phyloP scores from a whole-genome alignment of 805 yeast species.

The Wickerhamiella kurtzmanii region DNA sequence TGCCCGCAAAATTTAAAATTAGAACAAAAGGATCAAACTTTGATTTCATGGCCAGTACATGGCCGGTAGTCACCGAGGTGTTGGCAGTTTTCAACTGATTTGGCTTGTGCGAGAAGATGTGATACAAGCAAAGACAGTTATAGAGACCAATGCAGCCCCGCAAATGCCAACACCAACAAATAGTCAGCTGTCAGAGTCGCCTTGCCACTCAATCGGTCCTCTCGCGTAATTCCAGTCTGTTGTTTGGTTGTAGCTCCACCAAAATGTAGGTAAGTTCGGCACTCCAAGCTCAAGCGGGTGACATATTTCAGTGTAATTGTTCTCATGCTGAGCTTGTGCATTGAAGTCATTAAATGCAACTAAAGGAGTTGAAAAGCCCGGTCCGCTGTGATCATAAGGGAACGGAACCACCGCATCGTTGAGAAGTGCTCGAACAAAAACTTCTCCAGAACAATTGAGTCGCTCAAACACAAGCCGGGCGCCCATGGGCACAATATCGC shows the following conservation, averaged over 20 bases:
- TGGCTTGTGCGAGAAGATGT: no score
- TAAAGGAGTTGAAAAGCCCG: slow-evolving; percentile 35
- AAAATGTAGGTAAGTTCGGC: not conserved
- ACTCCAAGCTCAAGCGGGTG: not conserved
- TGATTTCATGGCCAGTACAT: no score
- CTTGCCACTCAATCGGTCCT: not conserved
- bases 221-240: not conserved
- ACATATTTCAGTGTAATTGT: not conserved
- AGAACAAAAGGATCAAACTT: no score
- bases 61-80: no score
- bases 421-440: slow-evolving; percentile 35
- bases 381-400: slow-evolving; percentile 36
- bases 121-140: no score
- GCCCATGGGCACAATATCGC: slow-evolving; percentile 27
- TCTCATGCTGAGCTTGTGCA: not conserved
- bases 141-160: no score
- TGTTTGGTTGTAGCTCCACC: slow-evolving; percentile 1
- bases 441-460: slow-evolving; percentile 25
- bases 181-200: not conserved
- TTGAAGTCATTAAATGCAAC: slow-evolving; percentile 13
- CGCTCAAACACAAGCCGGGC: slow-evolving; percentile 24
- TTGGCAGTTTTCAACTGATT: no score
- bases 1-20: no score
- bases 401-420: slow-evolving; percentile 46
- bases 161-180: no score